Conservation (phyloP, 306 rosid genomes). For the Corylus heterophylla region DNA sequence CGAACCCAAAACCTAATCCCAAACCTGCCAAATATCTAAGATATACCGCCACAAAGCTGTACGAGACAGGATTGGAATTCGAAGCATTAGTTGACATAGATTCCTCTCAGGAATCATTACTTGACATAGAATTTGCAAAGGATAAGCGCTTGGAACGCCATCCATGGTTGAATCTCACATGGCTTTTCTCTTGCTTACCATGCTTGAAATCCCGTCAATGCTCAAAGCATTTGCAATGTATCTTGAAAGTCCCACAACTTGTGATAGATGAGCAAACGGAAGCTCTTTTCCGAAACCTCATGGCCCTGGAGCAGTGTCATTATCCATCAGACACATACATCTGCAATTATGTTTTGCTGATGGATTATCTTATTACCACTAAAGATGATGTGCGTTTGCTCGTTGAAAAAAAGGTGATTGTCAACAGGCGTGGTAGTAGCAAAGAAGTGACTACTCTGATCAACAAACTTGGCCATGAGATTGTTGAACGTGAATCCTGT, state of each 20-base stretch:
- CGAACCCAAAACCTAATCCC: rapidly evolving
- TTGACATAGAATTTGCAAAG: background rate
- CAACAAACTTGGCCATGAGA: no score
- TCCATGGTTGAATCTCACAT: background rate
- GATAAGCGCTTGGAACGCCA: background rate
- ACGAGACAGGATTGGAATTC: constrained; percentile 13
- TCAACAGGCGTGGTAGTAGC: no score
- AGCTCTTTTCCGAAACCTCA: constrained; percentile 23
- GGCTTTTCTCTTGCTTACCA: background rate
- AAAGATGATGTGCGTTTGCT: no score
- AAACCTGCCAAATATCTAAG: background rate
- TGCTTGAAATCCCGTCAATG: background rate
- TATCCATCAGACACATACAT: background rate
- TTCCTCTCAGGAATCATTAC: background rate
- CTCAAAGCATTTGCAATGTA: background rate
- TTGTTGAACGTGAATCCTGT: no score
- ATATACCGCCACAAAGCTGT: constrained; percentile 6
- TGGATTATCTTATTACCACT: no score
- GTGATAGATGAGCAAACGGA: constrained; percentile 3
- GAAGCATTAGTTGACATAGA: background rate
- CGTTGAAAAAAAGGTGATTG: no score
- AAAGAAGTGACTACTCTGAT: no score
- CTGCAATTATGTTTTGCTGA: no score
- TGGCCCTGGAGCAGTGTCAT: constrained; percentile 39
- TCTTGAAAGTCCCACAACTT: constrained; percentile 7